These are phyloP conservation scores for Globisporangium apiculatum DNA, from an alignment of 352 stramenopile genomes.

Conservation along the genomic window DNA sequence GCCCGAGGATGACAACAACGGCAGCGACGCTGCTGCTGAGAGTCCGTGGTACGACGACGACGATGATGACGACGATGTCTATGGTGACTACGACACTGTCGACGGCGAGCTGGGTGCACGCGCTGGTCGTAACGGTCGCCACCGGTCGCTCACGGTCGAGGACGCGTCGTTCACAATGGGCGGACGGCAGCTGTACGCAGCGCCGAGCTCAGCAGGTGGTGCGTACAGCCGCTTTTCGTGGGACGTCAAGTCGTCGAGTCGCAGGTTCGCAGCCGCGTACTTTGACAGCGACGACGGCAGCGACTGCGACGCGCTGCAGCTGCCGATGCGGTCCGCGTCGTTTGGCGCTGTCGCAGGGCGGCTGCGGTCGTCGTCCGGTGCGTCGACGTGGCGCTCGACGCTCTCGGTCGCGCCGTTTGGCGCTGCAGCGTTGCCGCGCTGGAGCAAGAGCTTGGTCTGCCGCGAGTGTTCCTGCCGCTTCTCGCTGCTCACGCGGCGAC, in stretches of 20 bases:
- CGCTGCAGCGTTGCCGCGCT: constrained; percentile 32
- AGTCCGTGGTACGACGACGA: constrained; percentile 24
- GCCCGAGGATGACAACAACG: constrained; percentile 19
- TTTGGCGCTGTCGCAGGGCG: constrained; percentile 7
- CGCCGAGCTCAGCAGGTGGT: constrained; percentile 7
- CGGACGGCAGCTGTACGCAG: constrained; percentile 12
- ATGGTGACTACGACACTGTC: constrained; percentile 2
- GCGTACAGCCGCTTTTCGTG: constrained; percentile 8
- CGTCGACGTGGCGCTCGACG: constrained; percentile 16
- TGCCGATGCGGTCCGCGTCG: constrained; percentile 9
- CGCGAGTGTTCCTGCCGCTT: constrained; percentile 70
- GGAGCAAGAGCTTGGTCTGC: constrained; percentile 59
- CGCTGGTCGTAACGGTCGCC: constrained; percentile 7
- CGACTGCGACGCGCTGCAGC: constrained; percentile 5
- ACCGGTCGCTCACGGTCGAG: constrained; percentile 16
- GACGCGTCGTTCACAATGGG: constrained; percentile 15
- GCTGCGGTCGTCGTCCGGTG: constrained; percentile 22
- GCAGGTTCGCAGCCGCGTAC: constrained; percentile 6
- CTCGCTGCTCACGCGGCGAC: constrained; percentile 55
- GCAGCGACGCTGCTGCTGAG: constrained; percentile 6
- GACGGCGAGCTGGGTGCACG: neutral
- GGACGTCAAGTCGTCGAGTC: constrained; percentile 5
- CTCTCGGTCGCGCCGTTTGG: constrained; percentile 14
- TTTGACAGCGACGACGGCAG: constrained; percentile 11
- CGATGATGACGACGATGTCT: constrained; percentile 5